A percentile compares a stretch with the other conserved stretches of the same genome.
Evolutionary conservation across 257 asterid genomes (phyloP).

Genomic region (Solanum gandarillasii): DNA sequence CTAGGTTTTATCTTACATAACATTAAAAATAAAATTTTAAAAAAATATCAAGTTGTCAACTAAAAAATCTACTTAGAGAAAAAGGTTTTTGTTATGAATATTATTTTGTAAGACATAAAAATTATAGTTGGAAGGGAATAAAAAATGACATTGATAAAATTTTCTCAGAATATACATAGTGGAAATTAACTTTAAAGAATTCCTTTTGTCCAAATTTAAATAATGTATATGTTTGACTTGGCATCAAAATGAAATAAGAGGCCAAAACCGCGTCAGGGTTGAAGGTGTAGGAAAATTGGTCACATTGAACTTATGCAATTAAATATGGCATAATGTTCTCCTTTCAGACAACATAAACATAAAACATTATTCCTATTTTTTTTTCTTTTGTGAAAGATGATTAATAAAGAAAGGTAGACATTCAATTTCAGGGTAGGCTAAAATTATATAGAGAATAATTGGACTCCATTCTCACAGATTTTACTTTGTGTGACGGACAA

Average conservation of each 20-base stretch:
- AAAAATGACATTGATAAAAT: too few species aligned
- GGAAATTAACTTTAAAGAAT: not conserved
- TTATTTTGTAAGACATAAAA: too few species aligned
- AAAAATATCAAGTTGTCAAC: not conserved
- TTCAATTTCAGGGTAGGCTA: not conserved
- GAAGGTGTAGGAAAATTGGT: not conserved
- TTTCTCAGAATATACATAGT: not conserved
- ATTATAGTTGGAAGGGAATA: too few species aligned
- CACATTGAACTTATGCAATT: not conserved
- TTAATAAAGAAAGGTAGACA: not conserved
- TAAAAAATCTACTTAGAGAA: too few species aligned
- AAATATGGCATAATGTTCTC: not conserved
- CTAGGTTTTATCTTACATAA: not conserved
- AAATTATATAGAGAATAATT: not conserved
- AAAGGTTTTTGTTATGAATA: too few species aligned
- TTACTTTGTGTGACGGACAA: too few species aligned
- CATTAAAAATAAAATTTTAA: too few species aligned
- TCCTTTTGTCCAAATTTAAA: not conserved
- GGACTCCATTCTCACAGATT: not conserved
- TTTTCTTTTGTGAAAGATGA: not conserved
- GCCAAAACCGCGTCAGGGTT: not conserved
- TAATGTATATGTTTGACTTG: not conserved
- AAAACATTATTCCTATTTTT: not conserved
- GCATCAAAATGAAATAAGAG: not conserved
- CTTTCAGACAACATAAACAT: not conserved